phyloP scores from a whole-genome alignment of 257 asterid species.

The Solanum rostratum region DNA sequence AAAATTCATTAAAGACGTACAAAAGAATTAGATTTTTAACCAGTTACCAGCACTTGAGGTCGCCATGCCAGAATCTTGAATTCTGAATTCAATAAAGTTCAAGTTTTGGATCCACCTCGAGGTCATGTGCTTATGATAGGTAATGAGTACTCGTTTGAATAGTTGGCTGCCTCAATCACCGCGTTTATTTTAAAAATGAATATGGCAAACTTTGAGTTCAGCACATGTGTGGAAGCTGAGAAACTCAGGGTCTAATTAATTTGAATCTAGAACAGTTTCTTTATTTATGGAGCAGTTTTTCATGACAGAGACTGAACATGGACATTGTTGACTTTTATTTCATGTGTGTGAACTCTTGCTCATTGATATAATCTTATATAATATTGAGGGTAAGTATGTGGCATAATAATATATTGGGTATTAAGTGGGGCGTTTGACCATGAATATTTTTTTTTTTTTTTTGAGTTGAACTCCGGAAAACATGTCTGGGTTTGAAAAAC shows the following conservation, averaged over 20 bases:
- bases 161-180: neutral
- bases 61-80: neutral
- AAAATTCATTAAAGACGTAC: neutral
- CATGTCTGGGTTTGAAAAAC: neutral
- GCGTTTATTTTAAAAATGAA: neutral
- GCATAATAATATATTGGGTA: neutral
- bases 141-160: neutral
- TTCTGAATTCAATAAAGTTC: neutral
- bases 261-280: neutral
- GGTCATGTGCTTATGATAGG: neutral
- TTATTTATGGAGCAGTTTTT: neutral
- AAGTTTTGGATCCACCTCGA: neutral
- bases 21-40: neutral
- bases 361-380: neutral
- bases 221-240: neutral
- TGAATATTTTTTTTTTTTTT: neutral
- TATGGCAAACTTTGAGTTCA: neutral
- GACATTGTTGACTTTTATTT: slow-evolving; percentile 9
- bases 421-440: neutral
- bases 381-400: neutral
- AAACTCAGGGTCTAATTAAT: neutral
- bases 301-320: slow-evolving; percentile 1
- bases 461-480: neutral
- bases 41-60: neutral
- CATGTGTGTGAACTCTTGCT: neutral